Evolutionary conservation across 192 early-diverging fungal genomes (phyloP).

Genomic region (Coemansia pectinata): DNA sequence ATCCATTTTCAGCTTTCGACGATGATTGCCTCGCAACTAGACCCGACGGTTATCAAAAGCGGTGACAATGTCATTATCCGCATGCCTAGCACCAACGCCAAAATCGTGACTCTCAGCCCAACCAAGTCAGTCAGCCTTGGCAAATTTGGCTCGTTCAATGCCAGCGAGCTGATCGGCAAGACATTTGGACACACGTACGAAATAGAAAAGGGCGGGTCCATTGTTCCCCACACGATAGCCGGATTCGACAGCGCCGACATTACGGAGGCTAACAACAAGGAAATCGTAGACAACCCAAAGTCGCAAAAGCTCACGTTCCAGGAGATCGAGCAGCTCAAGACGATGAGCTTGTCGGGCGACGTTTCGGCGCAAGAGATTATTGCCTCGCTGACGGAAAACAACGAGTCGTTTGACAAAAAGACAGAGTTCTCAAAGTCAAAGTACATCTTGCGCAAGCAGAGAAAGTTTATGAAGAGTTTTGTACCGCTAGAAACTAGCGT

Average conservation of each 20-base stretch:
- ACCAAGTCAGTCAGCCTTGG: slow-evolving; percentile 71
- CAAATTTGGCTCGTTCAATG: slow-evolving; percentile 88
- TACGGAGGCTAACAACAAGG: slow-evolving; percentile 77
- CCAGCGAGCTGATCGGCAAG: slow-evolving; percentile 77
- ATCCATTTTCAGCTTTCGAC: neutral
- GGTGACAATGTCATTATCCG: slow-evolving; percentile 72
- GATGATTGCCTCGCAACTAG: slow-evolving; percentile 27
- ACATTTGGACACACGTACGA: slow-evolving; percentile 84
- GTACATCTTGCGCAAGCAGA: slow-evolving; percentile 85
- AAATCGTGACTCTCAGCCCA: slow-evolving; percentile 69
- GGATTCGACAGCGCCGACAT: slow-evolving; percentile 63
- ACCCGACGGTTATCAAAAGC: slow-evolving; percentile 52
- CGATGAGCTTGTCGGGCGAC: slow-evolving; percentile 67
- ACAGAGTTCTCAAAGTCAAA: slow-evolving; percentile 96
- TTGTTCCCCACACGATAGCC: slow-evolving; percentile 28
- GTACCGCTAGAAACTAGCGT: slow-evolving; percentile 75
- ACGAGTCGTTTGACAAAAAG: slow-evolving; percentile 85
- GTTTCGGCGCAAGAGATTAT: slow-evolving; percentile 75
- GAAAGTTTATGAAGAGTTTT: slow-evolving; percentile 86
- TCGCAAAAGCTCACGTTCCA: slow-evolving; percentile 78
- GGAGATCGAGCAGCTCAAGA: slow-evolving; percentile 84
- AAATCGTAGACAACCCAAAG: slow-evolving; percentile 71
- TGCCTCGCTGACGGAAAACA: slow-evolving; percentile 75
- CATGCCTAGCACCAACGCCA: slow-evolving; percentile 84
- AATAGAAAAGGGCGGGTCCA: slow-evolving; percentile 64